Base-by-base conservation (phyloP, 2,329 filamentous ascomycete genomes). In the Decorospora gaudefroyi region DNA sequence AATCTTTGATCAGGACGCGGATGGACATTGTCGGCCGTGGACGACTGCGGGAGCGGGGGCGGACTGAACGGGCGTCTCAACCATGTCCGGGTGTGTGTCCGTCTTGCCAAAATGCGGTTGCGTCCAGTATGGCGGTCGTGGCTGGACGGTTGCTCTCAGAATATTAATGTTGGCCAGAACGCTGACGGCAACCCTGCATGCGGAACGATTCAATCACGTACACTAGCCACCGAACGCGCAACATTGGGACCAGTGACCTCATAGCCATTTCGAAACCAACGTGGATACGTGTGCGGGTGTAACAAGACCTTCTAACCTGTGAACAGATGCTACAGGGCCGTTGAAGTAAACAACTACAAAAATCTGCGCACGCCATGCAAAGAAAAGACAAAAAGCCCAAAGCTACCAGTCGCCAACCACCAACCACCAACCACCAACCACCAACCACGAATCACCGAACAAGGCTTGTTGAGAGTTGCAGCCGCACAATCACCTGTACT, bases 1-100 rank as follows among this genome's bases (percentile, higher is more conserved):
- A 83, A 67, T 96, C 90, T 74, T 87, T 87, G 70, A 95, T 84
- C 62, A 93, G 81, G 49, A 96, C 83, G 62, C 86, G 86, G 73
- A 90, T 86, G 47, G 64, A 68, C 65, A 69, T 70, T 58, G 61
- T 65, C 36, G 49, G 47, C 26, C 45, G 54, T 49, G 36, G 47
- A 45, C 28, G 49, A 41, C 26, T 27, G 43, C 51, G 46, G 42
- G 31, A 38, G 22, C 37, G 46, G 42, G 31, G 36, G 22, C 37
- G 23, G 38, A 29, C 25, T 35, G 27, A 26, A 30, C 15, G 38
- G 47, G 38, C 30, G 33, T 25, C 48, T 43, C 46, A 46, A 53
- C 49, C 62, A 65, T 64, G 53, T 62, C 61, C 57, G 43, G 37
- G 32, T 9, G 33, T 28, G 28, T 21, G 31, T 38, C 13, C 33